These are phyloP conservation scores for Bolboschoenoplectus hybrid DNA, from an alignment of 202 grass and related monocot species.

Conservation along the genomic window DNA sequence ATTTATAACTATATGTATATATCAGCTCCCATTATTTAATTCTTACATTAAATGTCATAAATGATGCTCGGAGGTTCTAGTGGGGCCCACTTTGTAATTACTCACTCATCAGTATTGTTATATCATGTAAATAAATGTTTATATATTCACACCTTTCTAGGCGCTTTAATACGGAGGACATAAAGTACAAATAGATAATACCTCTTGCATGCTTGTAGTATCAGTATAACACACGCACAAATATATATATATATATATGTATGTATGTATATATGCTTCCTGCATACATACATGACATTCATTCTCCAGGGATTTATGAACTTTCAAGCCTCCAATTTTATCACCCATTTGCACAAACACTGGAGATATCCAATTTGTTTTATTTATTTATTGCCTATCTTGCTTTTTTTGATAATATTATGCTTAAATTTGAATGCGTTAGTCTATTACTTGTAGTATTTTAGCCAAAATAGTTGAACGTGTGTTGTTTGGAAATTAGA, in stretches of 20 bases:
- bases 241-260: no score
- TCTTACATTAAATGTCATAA: background rate
- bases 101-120: conserved; percentile 6
- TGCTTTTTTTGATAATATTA: background rate
- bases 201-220: conserved; percentile 13
- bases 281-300: background rate
- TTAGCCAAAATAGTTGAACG: background rate
- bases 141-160: conserved; percentile 29
- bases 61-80: background rate
- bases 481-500: background rate
- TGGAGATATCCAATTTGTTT: conserved; percentile 15
- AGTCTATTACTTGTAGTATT: no score
- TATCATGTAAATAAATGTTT: background rate
- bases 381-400: background rate
- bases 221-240: background rate
- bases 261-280: background rate
- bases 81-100: background rate
- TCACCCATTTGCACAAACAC: background rate
- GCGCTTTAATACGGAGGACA: conserved; percentile 27
- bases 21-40: no score
- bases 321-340: background rate
- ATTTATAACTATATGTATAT: no score
- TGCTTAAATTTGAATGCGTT: background rate
- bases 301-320: background rate
- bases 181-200: conserved; percentile 22